phyloP scores from a whole-genome alignment of 768 basidiomycete genomes.

The Zangia roseola region DNA sequence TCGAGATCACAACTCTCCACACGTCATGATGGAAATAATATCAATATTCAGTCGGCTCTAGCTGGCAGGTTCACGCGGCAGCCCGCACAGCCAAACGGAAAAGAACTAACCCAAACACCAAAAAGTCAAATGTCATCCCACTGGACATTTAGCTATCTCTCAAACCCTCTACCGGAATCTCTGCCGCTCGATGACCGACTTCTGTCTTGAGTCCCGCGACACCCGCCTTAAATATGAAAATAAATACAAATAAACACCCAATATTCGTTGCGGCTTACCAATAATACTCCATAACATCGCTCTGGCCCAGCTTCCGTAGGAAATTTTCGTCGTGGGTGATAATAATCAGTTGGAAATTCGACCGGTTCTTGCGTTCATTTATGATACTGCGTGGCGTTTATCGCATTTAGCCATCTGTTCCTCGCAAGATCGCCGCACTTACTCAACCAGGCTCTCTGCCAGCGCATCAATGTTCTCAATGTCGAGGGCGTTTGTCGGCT shows the following conservation, averaged over 20 bases:
- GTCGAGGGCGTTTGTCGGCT: constrained; percentile 97
- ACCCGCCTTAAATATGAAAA: constrained; percentile 63
- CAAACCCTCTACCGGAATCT: constrained; percentile 51
- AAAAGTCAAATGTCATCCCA: constrained; percentile 8
- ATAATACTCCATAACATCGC: constrained; percentile 92
- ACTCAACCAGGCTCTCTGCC: constrained; percentile 91
- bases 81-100: constrained; percentile 9
- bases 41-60: too few relatives aligned
- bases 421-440: constrained; percentile 30
- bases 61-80: background rate
- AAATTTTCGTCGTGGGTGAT: constrained; percentile 98
- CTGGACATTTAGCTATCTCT: background rate
- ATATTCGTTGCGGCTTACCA: constrained; percentile 48
- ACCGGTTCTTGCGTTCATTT: constrained; percentile 82
- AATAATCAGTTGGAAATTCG: constrained; percentile 95
- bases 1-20: constrained; percentile 14
- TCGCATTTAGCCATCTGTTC: background rate
- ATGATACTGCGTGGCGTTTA: constrained; percentile 68
- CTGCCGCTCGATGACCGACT: constrained; percentile 73
- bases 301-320: constrained; percentile 84
- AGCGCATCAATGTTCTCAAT: constrained; percentile 94
- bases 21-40: constrained; percentile 1
- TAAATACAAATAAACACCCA: background rate
- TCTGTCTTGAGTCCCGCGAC: constrained; percentile 65
- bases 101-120: constrained; percentile 8